phyloP scores from a whole-genome alignment of 1,284 basidiomycete genomes.

The Pterulicium gracile region DNA sequence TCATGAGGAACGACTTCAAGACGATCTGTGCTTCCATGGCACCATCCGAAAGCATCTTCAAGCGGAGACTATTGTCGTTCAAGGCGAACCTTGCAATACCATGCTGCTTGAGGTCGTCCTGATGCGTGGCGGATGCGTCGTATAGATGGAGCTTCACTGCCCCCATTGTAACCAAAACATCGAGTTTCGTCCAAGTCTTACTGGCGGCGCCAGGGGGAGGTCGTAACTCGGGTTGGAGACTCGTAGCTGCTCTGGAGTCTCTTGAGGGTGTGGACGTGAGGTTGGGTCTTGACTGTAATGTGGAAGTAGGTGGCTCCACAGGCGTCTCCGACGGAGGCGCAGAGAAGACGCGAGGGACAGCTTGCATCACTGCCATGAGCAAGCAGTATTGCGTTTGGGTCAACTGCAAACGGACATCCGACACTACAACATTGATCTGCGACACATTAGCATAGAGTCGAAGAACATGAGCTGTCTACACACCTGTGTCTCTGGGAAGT shows the following conservation, averaged over 20 bases:
- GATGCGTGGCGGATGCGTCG: conserved; percentile 52
- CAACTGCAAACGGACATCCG: conserved; percentile 83
- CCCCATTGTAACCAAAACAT: conserved; percentile 69
- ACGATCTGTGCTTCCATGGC: conserved; percentile 83
- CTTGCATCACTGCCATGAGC: conserved; percentile 61
- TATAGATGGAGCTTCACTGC: conserved; percentile 90
- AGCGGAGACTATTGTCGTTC: conserved; percentile 68
- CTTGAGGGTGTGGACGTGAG: conserved; percentile 9
- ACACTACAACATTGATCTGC: conserved; percentile 39
- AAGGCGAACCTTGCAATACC: conserved; percentile 85
- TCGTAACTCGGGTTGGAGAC: conserved; percentile 51
- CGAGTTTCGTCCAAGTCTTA: conserved; percentile 53
- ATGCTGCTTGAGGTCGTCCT: conserved; percentile 59
- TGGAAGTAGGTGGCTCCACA: conserved; percentile 14
- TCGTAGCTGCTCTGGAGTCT: conserved; percentile 7
- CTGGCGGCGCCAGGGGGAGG: conserved; percentile 16
- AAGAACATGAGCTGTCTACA: not conserved
- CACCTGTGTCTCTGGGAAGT: conserved; percentile 66
- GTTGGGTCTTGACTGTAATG: not conserved
- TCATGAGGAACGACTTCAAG: conserved; percentile 85
- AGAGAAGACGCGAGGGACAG: conserved; percentile 64
- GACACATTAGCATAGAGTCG: not conserved
- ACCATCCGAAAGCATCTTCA: conserved; percentile 80
- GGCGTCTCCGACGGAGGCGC: conserved; percentile 23
- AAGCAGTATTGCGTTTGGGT: conserved; percentile 88